Evolutionary conservation across 2,329 filamentous ascomycete genomes (phyloP).

Genomic region (Aspergillus brunneoviolaceus): DNA sequence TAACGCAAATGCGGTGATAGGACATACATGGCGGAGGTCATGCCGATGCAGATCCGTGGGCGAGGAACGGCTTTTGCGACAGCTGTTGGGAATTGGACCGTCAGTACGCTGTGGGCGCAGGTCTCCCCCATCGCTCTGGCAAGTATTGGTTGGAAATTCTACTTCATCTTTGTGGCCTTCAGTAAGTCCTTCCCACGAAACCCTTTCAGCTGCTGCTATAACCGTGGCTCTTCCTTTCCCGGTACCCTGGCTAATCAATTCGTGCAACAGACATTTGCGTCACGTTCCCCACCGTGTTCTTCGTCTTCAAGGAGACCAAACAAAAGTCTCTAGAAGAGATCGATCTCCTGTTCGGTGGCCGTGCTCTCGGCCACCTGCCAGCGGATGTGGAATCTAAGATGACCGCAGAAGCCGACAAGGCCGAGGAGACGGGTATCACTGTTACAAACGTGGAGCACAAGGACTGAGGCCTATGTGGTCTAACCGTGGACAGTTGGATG

Average conservation of each 20-base stretch:
- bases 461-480: not conserved
- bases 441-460: constrained; percentile 19
- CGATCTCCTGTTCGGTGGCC: constrained; percentile 56
- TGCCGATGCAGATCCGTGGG: constrained; percentile 65
- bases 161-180: constrained; percentile 58
- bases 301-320: constrained; percentile 57
- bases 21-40: constrained; percentile 65
- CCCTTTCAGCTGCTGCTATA: not conserved
- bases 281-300: constrained; percentile 48
- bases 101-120: constrained; percentile 60
- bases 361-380: constrained; percentile 49
- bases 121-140: constrained; percentile 55
- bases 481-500: not conserved
- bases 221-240: not conserved
- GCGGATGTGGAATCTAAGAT: constrained; percentile 30
- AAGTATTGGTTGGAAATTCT: constrained; percentile 55
- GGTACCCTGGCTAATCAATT: constrained; percentile 5
- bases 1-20: not conserved
- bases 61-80: constrained; percentile 59
- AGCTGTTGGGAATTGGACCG: constrained; percentile 59
- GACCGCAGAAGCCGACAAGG: constrained; percentile 5
- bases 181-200: constrained; percentile 31
- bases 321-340: constrained; percentile 58
- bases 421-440: constrained; percentile 13
- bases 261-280: constrained; percentile 31